Base-by-base conservation (phyloP, 2,329 filamentous ascomycete species). In the Fusarium abutilonis region DNA sequence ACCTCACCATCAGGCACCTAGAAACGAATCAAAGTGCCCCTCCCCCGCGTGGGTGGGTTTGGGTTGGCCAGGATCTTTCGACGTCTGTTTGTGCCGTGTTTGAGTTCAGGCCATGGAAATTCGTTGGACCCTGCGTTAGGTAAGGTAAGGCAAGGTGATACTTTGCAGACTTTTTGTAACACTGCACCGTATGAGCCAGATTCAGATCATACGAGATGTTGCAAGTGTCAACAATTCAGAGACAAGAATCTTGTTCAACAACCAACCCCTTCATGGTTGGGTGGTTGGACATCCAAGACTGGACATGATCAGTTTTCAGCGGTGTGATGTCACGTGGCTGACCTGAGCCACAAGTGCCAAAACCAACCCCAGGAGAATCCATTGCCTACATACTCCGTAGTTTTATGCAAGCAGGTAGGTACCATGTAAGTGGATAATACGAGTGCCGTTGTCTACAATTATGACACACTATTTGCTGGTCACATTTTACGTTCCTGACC, bases 251-350 rank as follows among this genome's bases (percentile, higher is more conserved):
- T 45, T 56, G 57, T 49, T 44, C 41, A 43, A 56, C 48, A 32
- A 56, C 41, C 31, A 10, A 26, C 31, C 31, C 34, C 31, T 35
- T 49, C 41, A 53, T 57, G 48, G 52, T 49, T 60, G 52, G 63
- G 54, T 63, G 67, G 67, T 56, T 68, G 58, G 54, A 14, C 56
- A 42, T 54, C 50, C 41, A 38, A 53, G 42, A 42, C 43, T 21
- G 21, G 41, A 46, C 46, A 43, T 29, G 28, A 64, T 55, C 40
- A 51, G 48, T 52, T 65, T 60, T 51, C 63, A 63, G 69, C 67
- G 67, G 67, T 70, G 67, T 70, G 67, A 64, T 65, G 67, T 70
- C 67, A 70, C 67, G 67, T 70, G 67, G 67, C 60, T 57, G 52
- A 55, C 48, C 45, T 26, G 21, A 31, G 39, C 10, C 23, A 26